Base-by-base conservation (phyloP, 345 rosid genomes). In the Eutrema japonicum region DNA sequence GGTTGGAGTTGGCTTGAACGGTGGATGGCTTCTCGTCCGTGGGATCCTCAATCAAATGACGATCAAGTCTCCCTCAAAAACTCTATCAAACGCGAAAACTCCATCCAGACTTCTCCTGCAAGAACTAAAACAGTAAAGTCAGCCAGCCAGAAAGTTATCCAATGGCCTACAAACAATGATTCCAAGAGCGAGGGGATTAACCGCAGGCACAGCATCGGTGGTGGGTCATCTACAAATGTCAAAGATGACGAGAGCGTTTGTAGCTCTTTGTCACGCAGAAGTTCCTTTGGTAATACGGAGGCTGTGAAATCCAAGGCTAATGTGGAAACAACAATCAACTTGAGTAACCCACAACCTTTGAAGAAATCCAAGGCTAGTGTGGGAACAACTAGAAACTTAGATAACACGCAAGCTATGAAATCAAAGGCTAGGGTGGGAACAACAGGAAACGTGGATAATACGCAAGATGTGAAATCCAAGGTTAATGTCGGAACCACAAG, bases 11-110 rank as follows among this genome's bases (percentile, higher is more conserved):
- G 80, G 80, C 68, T 77, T 32, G 80, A 77, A 7, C 8, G 80
- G 13, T 77, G 80, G 80, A 77, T 77, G 77, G 80, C 77, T 50
- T 71, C 80, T 57, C 80, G 80, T 45, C 80, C 80, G 3, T 77
- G 76, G 80, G 80, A 77, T 64, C 37, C 75, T 56, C 48, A 76
- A 30, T 70, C 79, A 8, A 47, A 18, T 6, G 79, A 76, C 1
- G 71, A 70, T 33, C 71, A 70, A 41, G 11, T 27, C 51, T 68
- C 64, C 2, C 0, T 68, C 45, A 47, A 46, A 37, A 56, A 2
- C 68, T 26, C 61, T 38, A 38, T 16, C 26, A 76, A 68, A 46
- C 51, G 59, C 2, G 59, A 76, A 69, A 69, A 55, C 60, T 41
- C 48, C 10, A 68, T 68, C 50, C 61, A 68, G 79, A 52, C 64